Conservation (phyloP, 805 yeast genomes). For the Helenozyma baotianmanensis region DNA sequence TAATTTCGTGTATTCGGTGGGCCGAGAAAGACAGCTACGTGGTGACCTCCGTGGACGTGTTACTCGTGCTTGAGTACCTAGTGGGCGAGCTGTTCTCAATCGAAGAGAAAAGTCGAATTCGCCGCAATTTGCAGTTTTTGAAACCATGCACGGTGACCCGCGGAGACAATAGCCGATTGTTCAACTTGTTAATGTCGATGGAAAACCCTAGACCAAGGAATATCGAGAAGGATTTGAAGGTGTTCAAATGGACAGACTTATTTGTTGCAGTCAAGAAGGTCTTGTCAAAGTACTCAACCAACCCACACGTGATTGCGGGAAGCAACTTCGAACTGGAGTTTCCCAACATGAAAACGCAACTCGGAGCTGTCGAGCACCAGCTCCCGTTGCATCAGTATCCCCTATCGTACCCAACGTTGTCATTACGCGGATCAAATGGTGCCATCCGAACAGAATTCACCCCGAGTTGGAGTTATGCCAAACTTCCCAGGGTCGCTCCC, state of each 20-base stretch:
- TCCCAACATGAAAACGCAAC: too few relatives aligned
- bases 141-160: slow-evolving; percentile 59
- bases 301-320: slow-evolving; percentile 11
- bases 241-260: slow-evolving; percentile 54
- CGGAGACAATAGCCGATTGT: slow-evolving; percentile 15
- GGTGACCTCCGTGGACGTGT: slow-evolving; percentile 64
- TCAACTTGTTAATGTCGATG: slow-evolving; percentile 51
- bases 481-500: too few relatives aligned
- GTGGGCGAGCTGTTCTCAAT: slow-evolving; percentile 53
- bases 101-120: slow-evolving; percentile 65
- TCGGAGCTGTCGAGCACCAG: too few relatives aligned
- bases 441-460: too few relatives aligned
- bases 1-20: slow-evolving; percentile 60
- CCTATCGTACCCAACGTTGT: background rate
- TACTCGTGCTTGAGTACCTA: slow-evolving; percentile 51
- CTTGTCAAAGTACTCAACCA: slow-evolving; percentile 47
- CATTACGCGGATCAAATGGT: too few relatives aligned
- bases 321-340: too few relatives aligned
- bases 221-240: slow-evolving; percentile 68
- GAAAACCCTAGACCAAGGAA: slow-evolving; percentile 63
- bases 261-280: slow-evolving; percentile 53
- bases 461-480: too few relatives aligned
- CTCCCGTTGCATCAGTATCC: background rate
- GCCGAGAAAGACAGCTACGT: slow-evolving; percentile 41
- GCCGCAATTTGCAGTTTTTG: slow-evolving; percentile 61